Conservation (phyloP, 2,329 filamentous ascomycete species). For the Arachnomyces sp. region DNA sequence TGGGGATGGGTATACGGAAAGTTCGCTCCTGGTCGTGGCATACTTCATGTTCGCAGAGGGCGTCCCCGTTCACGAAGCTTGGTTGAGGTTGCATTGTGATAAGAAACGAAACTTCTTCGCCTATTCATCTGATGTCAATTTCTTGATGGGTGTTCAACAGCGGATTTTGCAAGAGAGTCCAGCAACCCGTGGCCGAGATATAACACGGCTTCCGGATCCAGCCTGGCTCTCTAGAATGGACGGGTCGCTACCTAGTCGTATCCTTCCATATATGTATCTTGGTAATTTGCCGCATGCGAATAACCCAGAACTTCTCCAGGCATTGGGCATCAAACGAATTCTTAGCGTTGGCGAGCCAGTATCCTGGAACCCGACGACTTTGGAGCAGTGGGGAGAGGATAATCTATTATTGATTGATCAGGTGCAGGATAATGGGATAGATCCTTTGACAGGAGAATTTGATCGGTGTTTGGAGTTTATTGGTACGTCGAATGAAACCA, state of each 20-base stretch:
- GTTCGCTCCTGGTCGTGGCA: slow-evolving; percentile 76
- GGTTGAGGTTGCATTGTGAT: slow-evolving; percentile 73
- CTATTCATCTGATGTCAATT: slow-evolving; percentile 79
- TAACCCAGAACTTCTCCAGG: slow-evolving; percentile 72
- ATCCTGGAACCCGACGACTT: slow-evolving; percentile 66
- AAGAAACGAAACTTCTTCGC: slow-evolving; percentile 92
- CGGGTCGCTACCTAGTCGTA: slow-evolving; percentile 80
- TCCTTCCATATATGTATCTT: slow-evolving; percentile 91
- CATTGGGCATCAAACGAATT: slow-evolving; percentile 77
- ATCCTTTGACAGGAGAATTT: slow-evolving; percentile 81
- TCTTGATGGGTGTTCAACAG: slow-evolving; percentile 69
- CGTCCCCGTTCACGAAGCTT: slow-evolving; percentile 71
- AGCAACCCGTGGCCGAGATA: slow-evolving; percentile 17
- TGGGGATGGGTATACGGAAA: slow-evolving; percentile 92
- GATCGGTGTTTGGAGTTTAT: slow-evolving; percentile 83
- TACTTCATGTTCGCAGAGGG: slow-evolving; percentile 93
- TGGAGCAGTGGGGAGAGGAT: slow-evolving; percentile 65
- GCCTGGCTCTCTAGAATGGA: slow-evolving; percentile 77
- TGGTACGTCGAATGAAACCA: slow-evolving; percentile 63
- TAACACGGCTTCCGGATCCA: slow-evolving; percentile 46
- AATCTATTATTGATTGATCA: slow-evolving; percentile 75
- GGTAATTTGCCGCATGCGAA: slow-evolving; percentile 92
- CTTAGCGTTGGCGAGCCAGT: slow-evolving; percentile 87
- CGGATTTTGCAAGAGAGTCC: slow-evolving; percentile 54
- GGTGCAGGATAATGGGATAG: slow-evolving; percentile 95